Percentiles rank a stretch among this genome's conserved stretches.
These are phyloP conservation scores for Entamoeba histolytica DNA, from an alignment of 208 protist genomes.

Conservation along the genomic window DNA sequence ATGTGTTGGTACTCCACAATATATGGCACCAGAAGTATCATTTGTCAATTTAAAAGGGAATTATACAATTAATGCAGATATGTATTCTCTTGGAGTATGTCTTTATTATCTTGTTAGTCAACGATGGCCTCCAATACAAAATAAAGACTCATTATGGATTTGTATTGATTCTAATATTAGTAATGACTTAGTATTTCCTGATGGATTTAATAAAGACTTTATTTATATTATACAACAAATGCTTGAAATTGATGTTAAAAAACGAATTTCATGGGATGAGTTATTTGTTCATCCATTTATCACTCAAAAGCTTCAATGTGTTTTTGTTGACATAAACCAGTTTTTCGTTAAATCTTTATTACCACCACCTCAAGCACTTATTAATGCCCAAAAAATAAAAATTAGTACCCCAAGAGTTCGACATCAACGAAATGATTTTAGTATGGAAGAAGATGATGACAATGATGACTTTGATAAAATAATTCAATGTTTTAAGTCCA, in stretches of 20 bases:
- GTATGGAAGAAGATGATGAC: neutral
- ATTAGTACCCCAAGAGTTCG: neutral
- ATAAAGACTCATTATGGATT: neutral
- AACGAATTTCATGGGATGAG: neutral
- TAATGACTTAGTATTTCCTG: neutral
- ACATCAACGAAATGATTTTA: neutral
- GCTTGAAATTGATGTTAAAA: neutral
- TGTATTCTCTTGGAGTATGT: neutral
- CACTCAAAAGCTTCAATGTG: neutral
- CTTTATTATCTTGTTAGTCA: neutral
- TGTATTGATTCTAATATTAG: neutral
- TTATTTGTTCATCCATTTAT: neutral
- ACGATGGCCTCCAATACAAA: neutral
- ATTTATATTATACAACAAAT: neutral
- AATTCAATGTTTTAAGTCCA: neutral
- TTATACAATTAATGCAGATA: neutral
- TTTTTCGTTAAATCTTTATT: neutral
- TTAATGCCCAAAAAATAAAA: neutral
- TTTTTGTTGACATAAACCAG: neutral
- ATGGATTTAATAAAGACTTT: neutral
- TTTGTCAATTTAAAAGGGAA: neutral
- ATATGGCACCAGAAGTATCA: neutral
- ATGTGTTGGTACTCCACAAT: neutral
- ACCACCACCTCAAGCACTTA: neutral
- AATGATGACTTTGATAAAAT: neutral